Evolutionary conservation across 768 basidiomycete genomes (phyloP).

Genomic region (Hygrophorus pudorinus): DNA sequence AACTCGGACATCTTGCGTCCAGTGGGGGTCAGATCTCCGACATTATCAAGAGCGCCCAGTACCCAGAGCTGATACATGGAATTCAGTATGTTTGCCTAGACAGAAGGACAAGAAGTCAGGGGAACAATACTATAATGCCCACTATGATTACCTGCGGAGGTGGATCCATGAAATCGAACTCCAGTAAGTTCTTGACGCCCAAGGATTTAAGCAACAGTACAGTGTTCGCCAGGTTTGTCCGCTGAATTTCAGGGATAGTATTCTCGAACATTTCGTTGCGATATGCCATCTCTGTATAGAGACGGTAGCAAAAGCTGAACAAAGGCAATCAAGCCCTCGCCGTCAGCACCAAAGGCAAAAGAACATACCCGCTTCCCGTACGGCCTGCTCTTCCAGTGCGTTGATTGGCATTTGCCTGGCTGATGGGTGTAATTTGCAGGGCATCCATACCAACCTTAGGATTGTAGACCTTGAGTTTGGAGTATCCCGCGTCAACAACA

Average conservation of each 20-base stretch:
- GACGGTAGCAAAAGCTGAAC: constrained; percentile 85
- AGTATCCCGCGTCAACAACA: constrained; percentile 95
- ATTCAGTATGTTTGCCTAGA: constrained; percentile 89
- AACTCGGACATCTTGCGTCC: constrained; percentile 99
- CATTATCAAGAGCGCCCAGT: constrained; percentile 92
- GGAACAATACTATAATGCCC: background rate
- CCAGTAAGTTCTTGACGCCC: constrained; percentile 92
- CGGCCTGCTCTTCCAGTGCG: constrained; percentile 93
- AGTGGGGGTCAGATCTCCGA: constrained; percentile 87
- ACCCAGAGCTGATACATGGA: constrained; percentile 99
- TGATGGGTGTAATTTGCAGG: constrained; percentile 96
- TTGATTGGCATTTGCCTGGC: constrained; percentile 96
- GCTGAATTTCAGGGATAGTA: constrained; percentile 97
- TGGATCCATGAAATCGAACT: constrained; percentile 99
- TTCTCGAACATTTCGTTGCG: constrained; percentile 92
- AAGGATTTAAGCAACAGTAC: constrained; percentile 90
- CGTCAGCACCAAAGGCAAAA: background rate
- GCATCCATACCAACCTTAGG: constrained; percentile 99
- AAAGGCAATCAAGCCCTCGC: constrained; percentile 6
- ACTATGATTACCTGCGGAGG: constrained; percentile 72
- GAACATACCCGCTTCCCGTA: constrained; percentile 82
- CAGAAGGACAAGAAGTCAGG: background rate
- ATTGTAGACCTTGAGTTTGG: constrained; percentile 97
- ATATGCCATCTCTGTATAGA: constrained; percentile 96
- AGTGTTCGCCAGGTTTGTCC: constrained; percentile 96